phyloP scores from a whole-genome alignment of 345 rosid species.

The Dimocarpus longan region DNA sequence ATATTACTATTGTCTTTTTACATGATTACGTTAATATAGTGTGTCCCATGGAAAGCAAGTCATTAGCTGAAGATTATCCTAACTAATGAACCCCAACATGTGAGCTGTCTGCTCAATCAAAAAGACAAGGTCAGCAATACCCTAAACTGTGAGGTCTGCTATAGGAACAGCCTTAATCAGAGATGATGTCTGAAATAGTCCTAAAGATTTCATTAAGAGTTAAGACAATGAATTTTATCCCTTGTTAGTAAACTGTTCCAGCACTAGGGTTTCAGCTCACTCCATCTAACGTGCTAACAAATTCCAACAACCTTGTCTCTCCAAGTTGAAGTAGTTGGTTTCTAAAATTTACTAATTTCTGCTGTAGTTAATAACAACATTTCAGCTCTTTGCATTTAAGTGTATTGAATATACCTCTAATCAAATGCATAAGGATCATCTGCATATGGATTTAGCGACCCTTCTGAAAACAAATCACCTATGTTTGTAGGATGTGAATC shows the following conservation, averaged over 20 bases:
- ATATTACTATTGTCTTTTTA: background rate
- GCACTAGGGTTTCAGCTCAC: conserved; percentile 4
- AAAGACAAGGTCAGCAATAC: background rate
- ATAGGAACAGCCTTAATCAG: background rate
- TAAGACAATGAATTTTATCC: background rate
- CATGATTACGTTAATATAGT: background rate
- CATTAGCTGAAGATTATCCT: background rate
- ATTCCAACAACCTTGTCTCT: background rate
- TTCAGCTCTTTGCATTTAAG: background rate
- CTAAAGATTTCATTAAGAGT: background rate
- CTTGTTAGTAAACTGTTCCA: background rate
- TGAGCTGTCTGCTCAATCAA: conserved; percentile 8
- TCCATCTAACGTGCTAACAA: background rate
- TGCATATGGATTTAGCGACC: conserved; percentile 85
- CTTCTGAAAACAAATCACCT: conserved; percentile 91
- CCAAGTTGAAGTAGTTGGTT: background rate
- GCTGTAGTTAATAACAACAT: background rate
- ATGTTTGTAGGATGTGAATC: conserved; percentile 61
- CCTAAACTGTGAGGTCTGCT: background rate
- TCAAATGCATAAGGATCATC: conserved; percentile 97
- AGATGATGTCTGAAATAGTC: background rate
- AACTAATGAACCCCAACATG: background rate
- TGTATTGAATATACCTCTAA: conserved; percentile 36
- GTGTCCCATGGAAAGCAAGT: background rate
- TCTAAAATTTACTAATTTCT: background rate